Evolutionary conservation across 1,284 basidiomycete genomes (phyloP), one percentile per base, ranked within the genome.

Genomic region (Pseudozyma tsukubaensis): DNA sequence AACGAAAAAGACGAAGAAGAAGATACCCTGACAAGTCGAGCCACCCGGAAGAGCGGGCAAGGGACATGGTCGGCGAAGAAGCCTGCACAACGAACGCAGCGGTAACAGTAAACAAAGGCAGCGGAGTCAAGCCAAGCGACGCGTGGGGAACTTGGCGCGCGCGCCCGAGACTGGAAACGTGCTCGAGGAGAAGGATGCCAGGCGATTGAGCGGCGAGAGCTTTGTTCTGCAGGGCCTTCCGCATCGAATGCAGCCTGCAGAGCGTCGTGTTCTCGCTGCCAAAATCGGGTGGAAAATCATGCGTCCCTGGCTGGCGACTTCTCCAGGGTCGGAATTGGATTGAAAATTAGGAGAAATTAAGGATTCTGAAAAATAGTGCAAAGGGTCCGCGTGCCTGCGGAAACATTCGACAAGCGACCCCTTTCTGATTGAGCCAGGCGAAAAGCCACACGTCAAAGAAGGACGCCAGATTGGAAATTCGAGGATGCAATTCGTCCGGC

Each of bases 361-460:
- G 6, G 24, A 29, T 29, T 49, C 34, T 29, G 11, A 47, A 47
- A 43, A 14, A 29, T 29, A 29, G 37, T 39, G 37, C 37, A 39
- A 6, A 18, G 44, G 13, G 3, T 24, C 21, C 19, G 44, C 18
- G 44, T 45, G 13, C 44, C 44, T 45, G 21, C 44, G 44, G 44
- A 19, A n/a, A 18, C n/a, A 43, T n/a, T 16, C 8, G 12, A 40
- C 39, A 40, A 45, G 14, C 42, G 11, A 24, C 44, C 44, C 44
- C 12, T 24, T 18, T 24, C 4, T 12, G 44, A 7, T 8, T 5
- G 44, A 34, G 47, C 11, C 29, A 35, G 47, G 29, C 29, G 24
- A 24, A 49, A 21, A 8, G 9, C 47, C 47, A 49, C 47, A 49
- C 47, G 47, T 49, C 47, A 49, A 49, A 35, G 29, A 49, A 34